Conservation (phyloP, 495 filamentous ascomycete genomes). For the Podospora pseudoanserina region DNA sequence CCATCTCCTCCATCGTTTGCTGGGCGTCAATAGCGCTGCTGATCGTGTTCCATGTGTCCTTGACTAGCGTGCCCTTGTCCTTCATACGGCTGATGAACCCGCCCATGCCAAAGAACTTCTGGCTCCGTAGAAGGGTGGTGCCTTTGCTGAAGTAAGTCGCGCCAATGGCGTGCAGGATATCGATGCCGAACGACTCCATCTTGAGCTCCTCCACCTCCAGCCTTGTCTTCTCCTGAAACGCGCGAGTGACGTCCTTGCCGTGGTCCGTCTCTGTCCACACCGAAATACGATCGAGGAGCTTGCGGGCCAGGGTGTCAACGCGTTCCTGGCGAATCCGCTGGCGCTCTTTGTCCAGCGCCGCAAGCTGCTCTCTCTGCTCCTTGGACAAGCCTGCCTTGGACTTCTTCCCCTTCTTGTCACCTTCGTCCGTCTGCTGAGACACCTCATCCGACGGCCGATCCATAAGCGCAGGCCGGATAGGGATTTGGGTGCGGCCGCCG, state of each 20-base stretch:
- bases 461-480: constrained; percentile 80
- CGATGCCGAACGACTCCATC: constrained; percentile 97
- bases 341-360: constrained; percentile 83
- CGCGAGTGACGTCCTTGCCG: constrained; percentile 71
- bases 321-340: constrained; percentile 82
- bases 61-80: constrained; percentile 93
- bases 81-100: constrained; percentile 92
- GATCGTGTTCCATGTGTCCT: constrained; percentile 98
- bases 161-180: constrained; percentile 95
- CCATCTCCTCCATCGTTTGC: constrained; percentile 99
- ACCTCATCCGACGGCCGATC: constrained; percentile 86
- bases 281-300: constrained; percentile 84
- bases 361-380: constrained; percentile 87
- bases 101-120: constrained; percentile 93
- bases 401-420: constrained; percentile 66
- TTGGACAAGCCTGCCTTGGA: constrained; percentile 79
- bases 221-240: constrained; percentile 90
- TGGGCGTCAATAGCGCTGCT: constrained; percentile 96
- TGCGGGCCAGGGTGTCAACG: constrained; percentile 74
- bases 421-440: constrained; percentile 68
- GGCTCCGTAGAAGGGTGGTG: constrained; percentile 81
- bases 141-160: constrained; percentile 84
- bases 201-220: constrained; percentile 96
- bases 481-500: constrained; percentile 50
- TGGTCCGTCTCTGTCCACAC: constrained; percentile 98